Evolutionary conservation across 202 grass and related monocot species (phyloP).

Genomic region (Setaria italica): DNA sequence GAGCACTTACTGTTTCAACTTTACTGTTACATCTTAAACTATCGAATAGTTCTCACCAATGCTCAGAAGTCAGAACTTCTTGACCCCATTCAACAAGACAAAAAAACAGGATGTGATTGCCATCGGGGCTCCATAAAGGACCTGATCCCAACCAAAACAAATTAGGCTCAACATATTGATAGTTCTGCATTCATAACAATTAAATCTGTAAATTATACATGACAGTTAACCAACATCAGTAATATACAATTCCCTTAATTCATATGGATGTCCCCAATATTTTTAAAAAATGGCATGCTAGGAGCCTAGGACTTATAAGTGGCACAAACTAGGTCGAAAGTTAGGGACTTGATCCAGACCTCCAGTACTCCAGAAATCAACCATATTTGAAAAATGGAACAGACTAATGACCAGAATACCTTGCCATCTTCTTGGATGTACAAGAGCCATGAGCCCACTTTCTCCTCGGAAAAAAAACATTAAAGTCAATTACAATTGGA

Average conservation of each 20-base stretch:
- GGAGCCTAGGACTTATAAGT: neutral
- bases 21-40: conserved; percentile 8
- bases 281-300: conserved; percentile 4
- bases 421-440: conserved; percentile 14
- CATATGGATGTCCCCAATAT: conserved; percentile 8
- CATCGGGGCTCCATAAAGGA: neutral
- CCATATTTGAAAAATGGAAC: conserved; percentile 17
- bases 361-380: conserved; percentile 24
- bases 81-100: neutral
- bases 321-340: neutral
- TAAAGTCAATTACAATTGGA: neutral
- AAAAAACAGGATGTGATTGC: neutral
- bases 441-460: neutral
- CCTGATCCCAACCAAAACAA: neutral
- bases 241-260: conserved; percentile 16
- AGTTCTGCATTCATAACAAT: conserved; percentile 8
- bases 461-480: conserved; percentile 35
- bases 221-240: neutral
- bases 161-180: neutral
- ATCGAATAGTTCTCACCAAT: neutral
- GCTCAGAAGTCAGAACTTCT: conserved; percentile 12
- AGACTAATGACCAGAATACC: neutral
- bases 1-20: neutral
- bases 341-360: neutral
- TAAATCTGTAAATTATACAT: neutral